phyloP scores from a whole-genome alignment of 2,329 filamentous ascomycete species.

The Sclerotinia minor region DNA sequence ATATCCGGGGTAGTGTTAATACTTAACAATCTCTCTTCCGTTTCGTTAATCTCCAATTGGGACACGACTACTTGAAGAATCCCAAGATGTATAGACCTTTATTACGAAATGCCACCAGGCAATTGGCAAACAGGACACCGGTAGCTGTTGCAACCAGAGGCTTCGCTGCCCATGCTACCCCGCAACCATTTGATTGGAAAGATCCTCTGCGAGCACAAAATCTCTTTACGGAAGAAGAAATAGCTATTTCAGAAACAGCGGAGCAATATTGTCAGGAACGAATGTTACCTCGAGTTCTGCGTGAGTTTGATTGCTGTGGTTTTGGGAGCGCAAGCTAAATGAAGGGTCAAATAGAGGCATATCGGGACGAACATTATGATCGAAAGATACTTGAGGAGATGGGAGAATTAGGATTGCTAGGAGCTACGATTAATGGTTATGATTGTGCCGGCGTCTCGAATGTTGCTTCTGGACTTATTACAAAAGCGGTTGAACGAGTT shows the following conservation, averaged over 20 bases:
- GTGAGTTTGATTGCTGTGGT: conserved; percentile 53
- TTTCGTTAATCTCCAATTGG: not conserved
- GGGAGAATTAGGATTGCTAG: conserved; percentile 86
- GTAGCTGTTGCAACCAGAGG: conserved; percentile 28
- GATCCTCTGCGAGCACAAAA: conserved; percentile 77
- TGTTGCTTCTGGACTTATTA: conserved; percentile 87
- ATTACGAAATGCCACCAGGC: conserved; percentile 33
- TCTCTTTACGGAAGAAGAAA: conserved; percentile 84
- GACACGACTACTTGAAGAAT: not conserved
- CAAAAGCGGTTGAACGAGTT: conserved; percentile 84
- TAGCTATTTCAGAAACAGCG: conserved; percentile 85
- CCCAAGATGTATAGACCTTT: conserved; percentile 38
- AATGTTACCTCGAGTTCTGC: conserved; percentile 79
- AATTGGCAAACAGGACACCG: conserved; percentile 33
- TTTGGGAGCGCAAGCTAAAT: conserved; percentile 21
- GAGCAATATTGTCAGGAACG: conserved; percentile 92
- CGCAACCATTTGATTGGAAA: conserved; percentile 76
- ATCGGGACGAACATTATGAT: conserved; percentile 85
- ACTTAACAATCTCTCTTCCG: not conserved
- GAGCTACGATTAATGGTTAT: conserved; percentile 83
- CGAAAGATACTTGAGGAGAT: conserved; percentile 84
- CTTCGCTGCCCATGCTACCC: conserved; percentile 38
- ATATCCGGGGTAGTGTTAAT: not conserved
- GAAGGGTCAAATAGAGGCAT: conserved; percentile 62
- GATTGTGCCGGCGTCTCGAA: conserved; percentile 85